These are phyloP conservation scores for Aspergillus heteromorphus DNA, from an alignment of 495 filamentous ascomycete species.

Conservation along the genomic window DNA sequence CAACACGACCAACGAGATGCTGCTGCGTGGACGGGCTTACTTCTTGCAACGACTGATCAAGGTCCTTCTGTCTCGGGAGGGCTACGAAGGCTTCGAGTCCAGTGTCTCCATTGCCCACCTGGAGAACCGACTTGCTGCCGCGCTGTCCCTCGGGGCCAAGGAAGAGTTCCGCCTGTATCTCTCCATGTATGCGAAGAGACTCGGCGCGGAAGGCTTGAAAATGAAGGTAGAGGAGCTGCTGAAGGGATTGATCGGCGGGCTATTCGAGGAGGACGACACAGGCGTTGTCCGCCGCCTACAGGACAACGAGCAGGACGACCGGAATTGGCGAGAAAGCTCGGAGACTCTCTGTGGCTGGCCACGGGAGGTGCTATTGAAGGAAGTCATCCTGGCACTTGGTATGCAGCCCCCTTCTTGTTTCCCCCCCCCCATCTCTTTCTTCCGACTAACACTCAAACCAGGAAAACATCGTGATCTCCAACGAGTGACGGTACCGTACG, in stretches of 20 bases:
- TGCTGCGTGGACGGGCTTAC: constrained; percentile 87
- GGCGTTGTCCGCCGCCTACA: constrained; percentile 32
- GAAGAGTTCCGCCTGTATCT: constrained; percentile 90
- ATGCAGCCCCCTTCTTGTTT: constrained; percentile 33
- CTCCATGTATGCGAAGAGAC: constrained; percentile 92
- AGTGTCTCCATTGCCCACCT: constrained; percentile 89
- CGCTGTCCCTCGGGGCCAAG: constrained; percentile 73
- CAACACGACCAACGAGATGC: constrained; percentile 84
- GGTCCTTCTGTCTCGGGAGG: constrained; percentile 73
- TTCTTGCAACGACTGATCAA: constrained; percentile 88
- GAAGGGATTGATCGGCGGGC: constrained; percentile 68
- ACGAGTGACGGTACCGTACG: constrained; percentile 85
- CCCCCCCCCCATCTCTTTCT: neutral
- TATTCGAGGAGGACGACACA: constrained; percentile 50
- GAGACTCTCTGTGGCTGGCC: constrained; percentile 79
- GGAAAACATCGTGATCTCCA: constrained; percentile 93
- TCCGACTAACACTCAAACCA: constrained; percentile 26
- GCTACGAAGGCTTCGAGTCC: constrained; percentile 87
- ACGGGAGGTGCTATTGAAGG: constrained; percentile 75
- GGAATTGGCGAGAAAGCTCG: constrained; percentile 45
- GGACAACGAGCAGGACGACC: constrained; percentile 56
- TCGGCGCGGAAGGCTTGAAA: constrained; percentile 82
- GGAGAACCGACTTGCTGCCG: constrained; percentile 90
- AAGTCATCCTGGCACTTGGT: constrained; percentile 89
- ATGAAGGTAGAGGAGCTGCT: constrained; percentile 89